phyloP scores from a whole-genome alignment of 2,329 filamentous ascomycete genomes.

The Amylocarpus encephaloides region DNA sequence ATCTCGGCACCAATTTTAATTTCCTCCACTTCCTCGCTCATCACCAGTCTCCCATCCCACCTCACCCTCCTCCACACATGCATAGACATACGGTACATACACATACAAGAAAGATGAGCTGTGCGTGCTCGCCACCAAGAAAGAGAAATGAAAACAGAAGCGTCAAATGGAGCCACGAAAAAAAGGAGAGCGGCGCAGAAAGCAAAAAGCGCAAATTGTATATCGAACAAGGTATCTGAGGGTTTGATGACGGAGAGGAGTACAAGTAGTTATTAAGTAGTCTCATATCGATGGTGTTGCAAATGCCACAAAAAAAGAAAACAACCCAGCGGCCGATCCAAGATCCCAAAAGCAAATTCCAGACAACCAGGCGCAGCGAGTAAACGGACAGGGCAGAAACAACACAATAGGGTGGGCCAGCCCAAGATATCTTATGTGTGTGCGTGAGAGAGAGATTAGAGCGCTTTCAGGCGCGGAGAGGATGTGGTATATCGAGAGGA shows the following conservation, averaged over 20 bases:
- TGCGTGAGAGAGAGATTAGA: conserved; percentile 23
- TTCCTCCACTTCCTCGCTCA: conserved; percentile 4
- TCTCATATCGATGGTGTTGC: not conserved
- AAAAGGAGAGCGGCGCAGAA: conserved; percentile 15
- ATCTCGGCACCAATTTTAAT: not conserved
- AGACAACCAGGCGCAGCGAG: conserved; percentile 11
- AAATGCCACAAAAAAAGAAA: not conserved
- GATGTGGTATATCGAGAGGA: conserved; percentile 19
- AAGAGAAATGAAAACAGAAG: conserved; percentile 2
- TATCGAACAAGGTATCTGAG: conserved; percentile 57
- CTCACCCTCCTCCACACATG: conserved; percentile 1
- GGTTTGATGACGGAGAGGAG: conserved; percentile 23
- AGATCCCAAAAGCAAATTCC: conserved; percentile 8
- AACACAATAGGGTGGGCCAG: conserved; percentile 31
- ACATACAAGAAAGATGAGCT: too few relatives aligned
- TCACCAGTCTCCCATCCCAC: not conserved
- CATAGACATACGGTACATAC: not conserved
- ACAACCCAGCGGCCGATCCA: not conserved
- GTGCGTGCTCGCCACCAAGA: not conserved
- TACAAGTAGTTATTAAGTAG: conserved; percentile 28
- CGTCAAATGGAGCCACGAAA: conserved; percentile 2
- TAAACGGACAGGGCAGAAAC: conserved; percentile 31
- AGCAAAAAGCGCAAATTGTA: conserved; percentile 31
- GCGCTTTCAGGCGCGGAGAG: conserved; percentile 18
- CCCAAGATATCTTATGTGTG: conserved; percentile 27